Evolutionary conservation across 2,329 filamentous ascomycete species (phyloP).

Genomic region (Arthroderma uncinatum): DNA sequence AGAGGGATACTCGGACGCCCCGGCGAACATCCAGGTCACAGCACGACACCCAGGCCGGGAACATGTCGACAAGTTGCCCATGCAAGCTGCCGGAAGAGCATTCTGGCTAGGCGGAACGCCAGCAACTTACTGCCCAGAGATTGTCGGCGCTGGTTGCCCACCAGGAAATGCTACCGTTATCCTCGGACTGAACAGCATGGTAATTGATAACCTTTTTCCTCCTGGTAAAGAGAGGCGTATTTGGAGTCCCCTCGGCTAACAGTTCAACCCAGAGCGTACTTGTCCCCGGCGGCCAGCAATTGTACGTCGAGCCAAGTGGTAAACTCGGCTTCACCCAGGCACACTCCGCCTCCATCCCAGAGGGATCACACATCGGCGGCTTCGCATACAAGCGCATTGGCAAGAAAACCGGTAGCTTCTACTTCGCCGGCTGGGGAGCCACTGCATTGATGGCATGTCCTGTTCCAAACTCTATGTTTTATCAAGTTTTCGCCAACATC

Average conservation of each 20-base stretch:
- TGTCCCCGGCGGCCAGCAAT: constrained; percentile 53
- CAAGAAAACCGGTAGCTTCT: constrained; percentile 20
- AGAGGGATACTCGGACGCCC: not conserved
- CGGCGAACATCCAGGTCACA: constrained; percentile 18
- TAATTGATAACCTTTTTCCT: constrained; percentile 18
- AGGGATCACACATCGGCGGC: constrained; percentile 40
- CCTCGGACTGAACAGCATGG: constrained; percentile 27
- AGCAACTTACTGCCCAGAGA: constrained; percentile 40
- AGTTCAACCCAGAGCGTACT: constrained; percentile 31
- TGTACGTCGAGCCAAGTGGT: constrained; percentile 48
- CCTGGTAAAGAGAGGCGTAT: not conserved
- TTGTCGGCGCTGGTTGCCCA: constrained; percentile 34
- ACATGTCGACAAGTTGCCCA: constrained; percentile 35
- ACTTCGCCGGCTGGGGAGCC: constrained; percentile 27
- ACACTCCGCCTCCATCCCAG: constrained; percentile 44
- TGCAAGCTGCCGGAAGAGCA: constrained; percentile 39
- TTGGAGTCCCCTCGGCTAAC: constrained; percentile 16
- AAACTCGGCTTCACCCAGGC: constrained; percentile 46
- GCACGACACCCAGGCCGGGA: constrained; percentile 17
- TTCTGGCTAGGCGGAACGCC: constrained; percentile 43
- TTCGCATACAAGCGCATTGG: constrained; percentile 34
- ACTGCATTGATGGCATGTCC: constrained; percentile 38
- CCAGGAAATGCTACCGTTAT: constrained; percentile 40
- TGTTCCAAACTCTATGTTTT: constrained; percentile 19
- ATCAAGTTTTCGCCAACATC: constrained; percentile 35